Base-by-base conservation (phyloP, 257 asterid genomes). In the Penstemon eatonii region DNA sequence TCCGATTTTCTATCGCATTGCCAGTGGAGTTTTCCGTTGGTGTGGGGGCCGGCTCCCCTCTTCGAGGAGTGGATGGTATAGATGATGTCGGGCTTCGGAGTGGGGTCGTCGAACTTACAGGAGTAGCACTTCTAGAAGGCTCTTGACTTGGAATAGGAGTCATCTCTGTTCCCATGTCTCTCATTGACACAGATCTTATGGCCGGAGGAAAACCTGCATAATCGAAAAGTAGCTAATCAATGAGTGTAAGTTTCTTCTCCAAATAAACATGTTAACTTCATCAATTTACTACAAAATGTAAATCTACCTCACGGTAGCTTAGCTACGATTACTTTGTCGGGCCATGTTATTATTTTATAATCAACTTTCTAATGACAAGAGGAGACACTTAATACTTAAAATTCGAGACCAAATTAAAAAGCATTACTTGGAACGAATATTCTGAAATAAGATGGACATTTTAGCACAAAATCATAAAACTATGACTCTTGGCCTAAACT, bases 91-190 rank as follows among this genome's bases (percentile, higher is more conserved):
- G 99, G 77, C 97, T 93, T 40, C 97, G 89, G 36, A 87, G 65
- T 53, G 99, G 99, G 51, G 96, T 93, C 5, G 95, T 88, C 40
- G 97, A 73, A 58, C 88, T 88, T 15, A 84, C 76, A 0, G 99
- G 99, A 18, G 97, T 90, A 60, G 83, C 83, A n/a, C 96, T 90
- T 64, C 96, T 90, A 5, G 97, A 94, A 39, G 99, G 97, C 68
- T 91, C 99, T 72, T 94, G 99, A 59, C 99, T 94, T 3, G 97
- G 97, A 72, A 94, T 87, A 6, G 99, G 99, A 19, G 99, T 94
- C 99, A 94, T 94, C 75, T 94, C 99, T 0, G 99, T 94, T 67
- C 99, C 99, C 95, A 85, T 94, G 56, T 94, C 99, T 75, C 99
- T 85, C 99, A 94, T 94, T 8, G 99, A 91, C 72, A 94, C 99